Evolutionary conservation across 148 eudicot species (phyloP), one percentile per base, ranked within the genome.

Genomic region (Diospyros lotus): DNA sequence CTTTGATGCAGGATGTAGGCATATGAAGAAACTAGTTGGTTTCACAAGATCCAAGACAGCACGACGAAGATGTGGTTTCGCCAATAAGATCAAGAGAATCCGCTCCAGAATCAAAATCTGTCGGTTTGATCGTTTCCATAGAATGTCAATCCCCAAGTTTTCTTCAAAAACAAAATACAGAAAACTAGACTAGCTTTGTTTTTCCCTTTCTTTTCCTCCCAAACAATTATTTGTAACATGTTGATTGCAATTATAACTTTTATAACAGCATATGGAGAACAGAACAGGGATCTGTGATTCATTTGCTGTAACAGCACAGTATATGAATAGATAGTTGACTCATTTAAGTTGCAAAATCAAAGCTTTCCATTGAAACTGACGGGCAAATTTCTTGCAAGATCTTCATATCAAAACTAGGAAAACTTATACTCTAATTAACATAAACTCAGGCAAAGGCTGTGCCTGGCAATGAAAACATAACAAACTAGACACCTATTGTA

Each of bases 51-150:
- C 85, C 51, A 86, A 66, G 59, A 78, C 79, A 64, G 71, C 79
- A 55, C 75, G 69, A 65, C 70, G 76, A 78, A 75, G 82, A 78
- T 76, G 77, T 53, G 79, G 78, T 28, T 63, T 91, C 76, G 74
- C 56, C 59, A 89, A 75, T 40, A 86, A 88, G 83, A 84, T 89
- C 76, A 93, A 86, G 81, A 77, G 89, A 78, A 80, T 86, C 74
- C 85, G 86, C 61, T 87, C 86, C 48, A 84, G 85, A 80, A 81
- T 93, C 42, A 93, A 82, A 79, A 85, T 88, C 75, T 89, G 55
- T 44, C 74, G 83, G 56, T 85, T 90, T 73, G 78, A 78, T 69
- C 84, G 82, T 74, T 82, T 89, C 15, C 83, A 66, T 3, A 79
- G 75, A 86, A 73, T 87, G 70, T 73, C 77, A 38, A 71, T 85